Base-by-base conservation (phyloP, 2,329 filamentous ascomycete species). In the Alternaria solani region DNA sequence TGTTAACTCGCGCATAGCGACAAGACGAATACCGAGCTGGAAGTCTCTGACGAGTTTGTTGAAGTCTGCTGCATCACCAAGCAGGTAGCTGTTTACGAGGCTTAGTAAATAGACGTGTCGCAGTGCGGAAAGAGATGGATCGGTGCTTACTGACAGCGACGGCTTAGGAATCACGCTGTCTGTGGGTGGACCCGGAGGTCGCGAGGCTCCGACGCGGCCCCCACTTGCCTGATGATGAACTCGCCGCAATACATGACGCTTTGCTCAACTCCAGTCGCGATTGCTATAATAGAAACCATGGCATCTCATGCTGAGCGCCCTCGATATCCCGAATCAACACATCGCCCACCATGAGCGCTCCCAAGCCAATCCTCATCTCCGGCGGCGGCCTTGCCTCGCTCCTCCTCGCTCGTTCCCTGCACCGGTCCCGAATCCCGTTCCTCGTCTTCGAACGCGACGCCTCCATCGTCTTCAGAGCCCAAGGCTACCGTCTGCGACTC, bases 401-500 rank as follows among this genome's bases (percentile, higher is more conserved):
- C 18, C 69, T 77, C 8, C 62, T 78, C 25, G 75, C 74, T 3
- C 71, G 68, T 34, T 72, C 70, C 25, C 66, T 78, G 20, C 67
- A 60, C 42, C 69, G 68, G 48, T 66, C 69, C 46, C 64, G 63
- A 30, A 76, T 78, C 26, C 75, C 76, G 7, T 78, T 75, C 54
- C 62, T 71, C 41, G 63, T 78, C 52, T 78, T 71, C 62, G 76
- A 78, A 57, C 78, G 81, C 16, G 83, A 85, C 63, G 74, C 75
- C n/a, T 81, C 78, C 2, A 74, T 83, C n/a, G 71, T 80, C 1
- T 88, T 87, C 66, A 87, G 88, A 44, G 86, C 84, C 0, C 88
- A 90, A 69, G 88, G 88, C 0, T 89, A 90, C 74, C 78, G 87
- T 2, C 78, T 89, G 7, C 84, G 87, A 12, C 80, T 89, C 2